Conservation (phyloP, 1,139 yeast species). For the Candida sojae region DNA sequence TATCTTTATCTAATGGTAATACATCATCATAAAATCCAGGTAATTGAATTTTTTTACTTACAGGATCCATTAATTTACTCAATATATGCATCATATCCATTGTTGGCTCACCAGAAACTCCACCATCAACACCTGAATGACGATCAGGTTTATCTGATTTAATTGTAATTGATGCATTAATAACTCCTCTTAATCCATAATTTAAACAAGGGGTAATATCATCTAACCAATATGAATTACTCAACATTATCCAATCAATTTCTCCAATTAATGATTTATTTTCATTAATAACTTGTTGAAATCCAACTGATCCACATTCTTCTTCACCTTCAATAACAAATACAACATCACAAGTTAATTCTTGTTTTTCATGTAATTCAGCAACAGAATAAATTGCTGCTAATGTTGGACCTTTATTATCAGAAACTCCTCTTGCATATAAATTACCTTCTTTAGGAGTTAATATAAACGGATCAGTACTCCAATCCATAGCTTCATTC, state of each 20-base stretch:
- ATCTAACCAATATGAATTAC: conserved; percentile 94
- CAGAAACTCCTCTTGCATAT: conserved; percentile 91
- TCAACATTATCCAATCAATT: conserved; percentile 85
- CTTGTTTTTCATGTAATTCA: conserved; percentile 54
- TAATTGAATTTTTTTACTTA: conserved; percentile 57
- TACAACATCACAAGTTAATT: conserved; percentile 70
- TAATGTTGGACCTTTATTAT: conserved; percentile 91
- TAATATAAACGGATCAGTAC: conserved; percentile 73
- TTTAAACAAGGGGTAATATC: conserved; percentile 87
- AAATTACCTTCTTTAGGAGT: conserved; percentile 81
- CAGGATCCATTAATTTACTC: conserved; percentile 59
- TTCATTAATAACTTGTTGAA: conserved; percentile 60
- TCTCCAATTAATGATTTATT: conserved; percentile 57
- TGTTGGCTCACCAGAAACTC: conserved; percentile 84
- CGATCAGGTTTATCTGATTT: conserved; percentile 79
- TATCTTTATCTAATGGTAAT: conserved; percentile 55
- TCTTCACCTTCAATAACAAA: conserved; percentile 94
- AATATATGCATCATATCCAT: conserved; percentile 78
- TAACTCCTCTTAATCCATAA: conserved; percentile 90
- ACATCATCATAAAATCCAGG: conserved; percentile 74
- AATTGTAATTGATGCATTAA: conserved; percentile 74
- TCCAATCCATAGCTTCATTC: conserved; percentile 59
- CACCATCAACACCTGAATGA: conserved; percentile 97
- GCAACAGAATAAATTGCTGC: conserved; percentile 90
- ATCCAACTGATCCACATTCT: conserved; percentile 89